Evolutionary conservation across 2,329 filamentous ascomycete genomes (phyloP).

Genomic region (Magnaporthiopsis poae): DNA sequence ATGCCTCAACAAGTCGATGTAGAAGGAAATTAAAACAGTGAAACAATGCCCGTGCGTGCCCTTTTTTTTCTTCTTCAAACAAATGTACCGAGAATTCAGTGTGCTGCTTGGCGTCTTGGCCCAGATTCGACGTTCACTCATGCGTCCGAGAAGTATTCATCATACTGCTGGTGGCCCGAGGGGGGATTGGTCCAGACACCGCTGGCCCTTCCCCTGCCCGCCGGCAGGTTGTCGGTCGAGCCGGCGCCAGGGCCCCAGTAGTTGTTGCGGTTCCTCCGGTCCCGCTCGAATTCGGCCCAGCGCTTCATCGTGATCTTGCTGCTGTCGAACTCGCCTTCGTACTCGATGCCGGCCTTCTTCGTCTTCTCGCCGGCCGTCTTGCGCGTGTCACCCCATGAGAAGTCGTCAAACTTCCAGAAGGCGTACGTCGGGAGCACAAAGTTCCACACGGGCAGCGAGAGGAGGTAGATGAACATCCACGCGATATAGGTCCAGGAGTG

Average conservation of each 20-base stretch:
- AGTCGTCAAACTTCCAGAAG: slow-evolving; percentile 99
- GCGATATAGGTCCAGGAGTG: slow-evolving; percentile 84
- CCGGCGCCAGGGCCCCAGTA: slow-evolving; percentile 33
- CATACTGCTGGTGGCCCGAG: slow-evolving; percentile 35
- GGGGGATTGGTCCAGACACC: slow-evolving; percentile 30
- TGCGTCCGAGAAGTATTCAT: slow-evolving; percentile 47
- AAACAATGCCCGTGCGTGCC: neutral
- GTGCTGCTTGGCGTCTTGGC: neutral
- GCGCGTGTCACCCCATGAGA: slow-evolving; percentile 95
- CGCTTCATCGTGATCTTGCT: slow-evolving; percentile 99
- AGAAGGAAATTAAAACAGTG: slow-evolving; percentile 5
- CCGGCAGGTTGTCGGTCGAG: slow-evolving; percentile 40
- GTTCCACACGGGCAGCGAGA: slow-evolving; percentile 94
- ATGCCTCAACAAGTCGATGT: neutral
- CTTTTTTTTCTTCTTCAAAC: slow-evolving; percentile 1
- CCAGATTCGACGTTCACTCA: slow-evolving; percentile 20
- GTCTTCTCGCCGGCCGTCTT: slow-evolving; percentile 87
- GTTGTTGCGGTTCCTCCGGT: slow-evolving; percentile 35
- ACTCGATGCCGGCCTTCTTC: slow-evolving; percentile 76
- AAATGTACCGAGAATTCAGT: slow-evolving; percentile 6
- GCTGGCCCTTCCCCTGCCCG: slow-evolving; percentile 26
- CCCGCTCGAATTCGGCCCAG: slow-evolving; percentile 88
- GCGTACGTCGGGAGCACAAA: slow-evolving; percentile 88
- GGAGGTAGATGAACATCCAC: slow-evolving; percentile 94
- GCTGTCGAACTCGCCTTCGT: slow-evolving; percentile 93